Base-by-base conservation (phyloP, 1,284 basidiomycete genomes). In the Pascua sp. region DNA sequence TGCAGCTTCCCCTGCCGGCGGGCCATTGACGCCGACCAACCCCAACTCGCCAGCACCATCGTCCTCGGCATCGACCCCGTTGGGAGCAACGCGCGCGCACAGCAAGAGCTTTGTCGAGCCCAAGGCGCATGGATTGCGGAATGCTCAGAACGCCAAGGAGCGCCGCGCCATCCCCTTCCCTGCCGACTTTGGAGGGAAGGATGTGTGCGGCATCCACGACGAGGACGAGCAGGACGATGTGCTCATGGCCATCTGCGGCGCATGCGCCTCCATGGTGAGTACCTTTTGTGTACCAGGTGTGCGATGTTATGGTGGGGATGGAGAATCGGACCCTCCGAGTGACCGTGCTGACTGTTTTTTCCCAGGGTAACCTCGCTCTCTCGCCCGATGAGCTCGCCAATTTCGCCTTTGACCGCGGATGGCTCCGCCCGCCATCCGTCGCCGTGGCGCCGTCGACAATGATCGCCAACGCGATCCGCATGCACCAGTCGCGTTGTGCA, bases 141-240 rank as follows among this genome's bases (percentile, higher is more conserved):
- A 69, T 52, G 61, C 69, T 0, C 57, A 56, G 11, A 63, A 58
- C 17, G 67, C 67, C 10, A 64, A 56, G 45, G 73, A 75, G 49
- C 60, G 67, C 49, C 59, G 56, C 17, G 57, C 70, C 1, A 73
- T 69, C 56, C 72, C 73, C 5, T 75, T 69, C 58, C 73, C 73
- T 1, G 54, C 47, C 1, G 62, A 69, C 12, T 73, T 65, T 54
- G 73, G 73, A 1, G 73, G 73, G 1, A 64, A 49, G 43, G 69
- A 66, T 2, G 69, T 65, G 38, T 71, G 68, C 52, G 72, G 68
- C 11, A 65, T 75, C 8, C 43, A 52, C 32, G 69, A 72, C 13
- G 72, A 74, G 47, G 75, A 78, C 62, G 70, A 68, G 53, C 60
- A 47, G 42, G 72, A 76, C 62, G 70, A 70, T 40, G 70, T 73